Conservation (phyloP, 139 green algal species). For the Volvox reticuliferus region DNA sequence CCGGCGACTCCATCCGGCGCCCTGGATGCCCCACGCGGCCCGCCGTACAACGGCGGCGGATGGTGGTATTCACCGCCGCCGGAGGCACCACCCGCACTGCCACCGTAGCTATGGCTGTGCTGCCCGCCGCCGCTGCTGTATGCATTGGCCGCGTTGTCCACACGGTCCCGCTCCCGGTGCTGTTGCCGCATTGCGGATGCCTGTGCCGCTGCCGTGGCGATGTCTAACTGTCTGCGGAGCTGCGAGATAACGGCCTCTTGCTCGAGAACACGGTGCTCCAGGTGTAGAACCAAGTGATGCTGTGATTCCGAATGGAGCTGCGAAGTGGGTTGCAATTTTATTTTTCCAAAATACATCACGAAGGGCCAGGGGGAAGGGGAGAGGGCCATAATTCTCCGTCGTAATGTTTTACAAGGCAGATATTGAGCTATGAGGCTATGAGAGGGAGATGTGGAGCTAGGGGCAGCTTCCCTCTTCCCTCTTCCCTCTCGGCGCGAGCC, state of each 20-base stretch:
- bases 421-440: too few species aligned
- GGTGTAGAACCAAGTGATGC: neutral
- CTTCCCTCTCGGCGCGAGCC: too few species aligned
- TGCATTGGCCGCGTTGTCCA: neutral
- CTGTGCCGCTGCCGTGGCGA: neutral
- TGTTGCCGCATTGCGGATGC: neutral
- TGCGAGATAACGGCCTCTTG: slow-evolving; percentile 6
- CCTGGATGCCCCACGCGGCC: neutral
- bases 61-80: neutral
- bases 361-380: too few species aligned
- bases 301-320: neutral
- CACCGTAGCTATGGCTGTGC: neutral
- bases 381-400: too few species aligned
- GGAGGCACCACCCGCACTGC: neutral
- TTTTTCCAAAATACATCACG: too few species aligned
- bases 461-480: too few species aligned
- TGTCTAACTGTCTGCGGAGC: neutral
- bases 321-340: too few species aligned
- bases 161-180: neutral
- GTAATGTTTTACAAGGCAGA: too few species aligned
- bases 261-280: neutral
- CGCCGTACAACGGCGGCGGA: neutral
- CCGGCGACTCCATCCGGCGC: neutral
- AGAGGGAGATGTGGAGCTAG: too few species aligned
- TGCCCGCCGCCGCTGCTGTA: neutral